Percentiles rank a stretch among this genome's conserved stretches.
Evolutionary conservation across 1,284 basidiomycete genomes (phyloP).

Genomic region (Puccinia sorghi): DNA sequence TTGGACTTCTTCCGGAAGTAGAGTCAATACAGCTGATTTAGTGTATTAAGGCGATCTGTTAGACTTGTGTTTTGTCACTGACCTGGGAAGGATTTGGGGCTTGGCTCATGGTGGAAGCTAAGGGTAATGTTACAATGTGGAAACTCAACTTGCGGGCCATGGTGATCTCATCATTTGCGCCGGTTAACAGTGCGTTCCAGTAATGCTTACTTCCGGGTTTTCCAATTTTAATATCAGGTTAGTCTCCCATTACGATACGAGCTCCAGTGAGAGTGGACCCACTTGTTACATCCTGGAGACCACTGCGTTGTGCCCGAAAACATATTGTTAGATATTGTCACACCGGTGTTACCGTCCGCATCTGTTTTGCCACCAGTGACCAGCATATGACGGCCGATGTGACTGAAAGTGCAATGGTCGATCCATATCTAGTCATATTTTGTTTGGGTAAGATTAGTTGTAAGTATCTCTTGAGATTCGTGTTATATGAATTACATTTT

Average conservation of each 20-base stretch:
- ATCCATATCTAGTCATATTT: conserved; percentile 38
- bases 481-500: conserved; percentile 1
- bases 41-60: not conserved
- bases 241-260: not conserved
- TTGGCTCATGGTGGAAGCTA: not conserved
- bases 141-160: conserved; percentile 46
- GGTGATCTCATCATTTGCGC: conserved; percentile 27
- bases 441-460: not conserved
- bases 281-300: conserved; percentile 39
- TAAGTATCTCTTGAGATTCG: too few species aligned
- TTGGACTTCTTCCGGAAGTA: conserved; percentile 40
- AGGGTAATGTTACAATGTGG: not conserved
- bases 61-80: not conserved
- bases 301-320: conserved; percentile 34
- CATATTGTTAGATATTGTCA: conserved; percentile 34
- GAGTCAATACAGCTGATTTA: conserved; percentile 34
- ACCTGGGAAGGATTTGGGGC: not conserved
- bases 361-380: conserved; percentile 4
- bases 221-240: not conserved
- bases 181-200: conserved; percentile 34
- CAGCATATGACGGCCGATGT: conserved; percentile 48
- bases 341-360: not conserved
- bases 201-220: conserved; percentile 9
- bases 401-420: conserved; percentile 47
- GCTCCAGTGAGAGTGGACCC: not conserved